A percentile compares a stretch with the other conserved stretches of the same genome.
phyloP scores from a whole-genome alignment of 2,329 filamentous ascomycete genomes.

The Venturia nashicola region DNA sequence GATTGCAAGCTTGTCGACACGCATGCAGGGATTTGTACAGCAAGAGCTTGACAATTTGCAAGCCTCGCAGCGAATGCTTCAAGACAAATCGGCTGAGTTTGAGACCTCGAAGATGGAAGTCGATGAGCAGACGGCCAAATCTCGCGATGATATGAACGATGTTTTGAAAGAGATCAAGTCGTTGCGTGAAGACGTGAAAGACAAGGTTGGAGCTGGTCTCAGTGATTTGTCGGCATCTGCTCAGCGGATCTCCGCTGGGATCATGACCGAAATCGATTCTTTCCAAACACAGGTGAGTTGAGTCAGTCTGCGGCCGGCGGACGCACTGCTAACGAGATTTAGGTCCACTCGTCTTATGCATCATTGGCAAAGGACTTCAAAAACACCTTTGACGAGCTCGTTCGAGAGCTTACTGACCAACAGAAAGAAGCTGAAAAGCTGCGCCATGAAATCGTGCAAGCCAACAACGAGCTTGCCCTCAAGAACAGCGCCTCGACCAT shows the following conservation, averaged over 20 bases:
- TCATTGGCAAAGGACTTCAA: constrained; percentile 79
- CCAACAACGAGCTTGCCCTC: constrained; percentile 55
- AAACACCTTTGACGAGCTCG: constrained; percentile 67
- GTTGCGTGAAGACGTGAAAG: constrained; percentile 80
- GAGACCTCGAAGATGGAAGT: constrained; percentile 56
- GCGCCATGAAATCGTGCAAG: constrained; percentile 56
- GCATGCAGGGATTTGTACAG: constrained; percentile 66
- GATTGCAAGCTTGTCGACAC: constrained; percentile 52
- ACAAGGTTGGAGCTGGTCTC: constrained; percentile 71
- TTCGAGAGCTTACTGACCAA: constrained; percentile 63
- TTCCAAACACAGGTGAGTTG: constrained; percentile 57
- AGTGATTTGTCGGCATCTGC: constrained; percentile 73
- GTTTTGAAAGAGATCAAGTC: constrained; percentile 84
- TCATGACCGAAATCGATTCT: constrained; percentile 70
- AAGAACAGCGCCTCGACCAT: constrained; percentile 55
- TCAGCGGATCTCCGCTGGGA: constrained; percentile 78
- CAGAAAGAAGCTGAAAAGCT: constrained; percentile 63
- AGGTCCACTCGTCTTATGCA: constrained; percentile 77
- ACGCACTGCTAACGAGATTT: constrained; percentile 15
- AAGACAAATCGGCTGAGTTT: constrained; percentile 57
- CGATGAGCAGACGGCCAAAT: constrained; percentile 52
- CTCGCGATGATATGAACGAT: constrained; percentile 79
- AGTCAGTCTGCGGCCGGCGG: background rate
- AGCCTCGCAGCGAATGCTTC: constrained; percentile 56
- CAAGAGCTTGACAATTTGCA: constrained; percentile 62